Evolutionary conservation across 2,329 filamentous ascomycete species (phyloP), one percentile per base, ranked within the genome.

Genomic region (Sphaerulina musiva): DNA sequence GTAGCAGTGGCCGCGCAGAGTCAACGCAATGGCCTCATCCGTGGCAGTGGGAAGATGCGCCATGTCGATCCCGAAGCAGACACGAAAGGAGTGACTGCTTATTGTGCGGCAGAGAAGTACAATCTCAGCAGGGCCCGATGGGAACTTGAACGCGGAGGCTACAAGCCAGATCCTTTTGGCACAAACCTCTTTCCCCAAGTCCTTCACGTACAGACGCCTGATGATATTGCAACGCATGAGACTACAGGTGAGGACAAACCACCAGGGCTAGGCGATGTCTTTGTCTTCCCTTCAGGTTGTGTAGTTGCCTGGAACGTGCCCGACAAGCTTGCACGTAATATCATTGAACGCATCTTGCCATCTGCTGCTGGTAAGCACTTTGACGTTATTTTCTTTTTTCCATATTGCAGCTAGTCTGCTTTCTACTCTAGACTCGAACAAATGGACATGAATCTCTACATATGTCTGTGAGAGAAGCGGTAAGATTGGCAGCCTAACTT

Each of bases 271-370:
- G 91, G 90, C 34, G 93, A 98, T 72, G 83, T 97, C 48, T 97
- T 97, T 68, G 85, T 98, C 53, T 98, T 98, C 62, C 90, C 92
- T 7, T 95, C 91, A 0, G 93, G 93, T 9, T 95, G 91, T 10
- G 80, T 97, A 6, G 93, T 97, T 5, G 86, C 89, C 23, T 98
- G 93, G 93, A 87, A 88, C 4, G 78, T 96, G 1, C 85, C 89
- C 0, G 81, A 89, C 57, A 82, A 86, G 54, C 81, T 89, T 14
- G 85, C 90, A 12, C 79, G 78, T 17, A 80, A 79, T 46, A 74
- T 90, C 23, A 84, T 87, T 4, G 87, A 87, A 7, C 81, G 80
- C 53, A 83, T 86, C 32, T 77, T 97, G 10, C 78, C 88, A 17
- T 80, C 83, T 0, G 90, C 92, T 1, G 88, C 91, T 11, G 59